Base-by-base conservation (phyloP, 805 yeast species). In the Wickerhamiella brachini region DNA sequence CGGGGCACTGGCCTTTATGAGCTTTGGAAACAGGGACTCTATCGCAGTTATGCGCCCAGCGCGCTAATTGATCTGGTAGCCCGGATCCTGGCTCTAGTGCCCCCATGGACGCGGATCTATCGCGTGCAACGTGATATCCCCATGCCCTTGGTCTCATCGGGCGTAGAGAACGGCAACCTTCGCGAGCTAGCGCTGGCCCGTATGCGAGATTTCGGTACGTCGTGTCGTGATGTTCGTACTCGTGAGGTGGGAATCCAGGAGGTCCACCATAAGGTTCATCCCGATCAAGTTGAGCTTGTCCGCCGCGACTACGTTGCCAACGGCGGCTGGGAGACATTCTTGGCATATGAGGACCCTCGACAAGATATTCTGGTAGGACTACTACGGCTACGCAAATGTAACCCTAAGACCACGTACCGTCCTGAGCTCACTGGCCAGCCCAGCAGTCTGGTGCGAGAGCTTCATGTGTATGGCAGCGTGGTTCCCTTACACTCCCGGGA, bases 91-190 rank as follows among this genome's bases (percentile, higher is more conserved):
- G 96, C 97, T 0, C 73, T 93, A 53, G 97, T 93, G 5, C 98
- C 98, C 23, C 98, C 98, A 3, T 93, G 98, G 98, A 93, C 98
- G 2, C 81, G 98, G 70, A 93, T 93, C 60, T 93, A 93, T 67
- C 81, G 98, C 67, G 98, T 93, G 21, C 98, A 93, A 70, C 78
- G 98, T 72, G 98, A 93, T 74, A 93, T 93, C 52, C 98, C 98
- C 18, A 93, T 93, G 98, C 98, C 98, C 0, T 73, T 93, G 59
- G 98, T 93, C 44, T 85, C 96, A 0, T 84, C 95, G 1, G 98
- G 98, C 61, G 98, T 93, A 43, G 98, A 93, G 61, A 93, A 93
- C 67, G 98, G 98, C 61, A 93, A 93, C 63, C 74, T 93, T 63
- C 76, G 98, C 64, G 98, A 93, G 67, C 73, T 93, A 57, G 97